Conservation (phyloP, 148 eudicot genomes). For the Selenicereus undatus region DNA sequence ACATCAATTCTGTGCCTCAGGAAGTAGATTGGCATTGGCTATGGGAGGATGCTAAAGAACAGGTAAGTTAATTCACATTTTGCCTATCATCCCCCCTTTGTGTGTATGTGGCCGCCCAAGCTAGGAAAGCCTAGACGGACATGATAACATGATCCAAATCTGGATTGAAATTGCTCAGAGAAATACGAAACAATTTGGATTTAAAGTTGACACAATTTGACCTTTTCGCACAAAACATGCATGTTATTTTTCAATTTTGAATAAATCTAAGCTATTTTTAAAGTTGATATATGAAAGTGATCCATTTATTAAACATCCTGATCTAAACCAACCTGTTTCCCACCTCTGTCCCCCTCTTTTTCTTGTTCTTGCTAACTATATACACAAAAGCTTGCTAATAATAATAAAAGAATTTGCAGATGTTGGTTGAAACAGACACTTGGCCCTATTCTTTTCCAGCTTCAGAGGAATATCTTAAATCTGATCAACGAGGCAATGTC, state of each 20-base stretch:
- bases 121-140: too few species aligned
- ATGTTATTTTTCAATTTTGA: too few species aligned
- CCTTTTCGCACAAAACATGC: too few species aligned
- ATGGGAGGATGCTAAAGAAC: conserved; percentile 79
- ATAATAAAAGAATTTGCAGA: conserved; percentile 12
- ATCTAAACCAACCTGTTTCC: too few species aligned
- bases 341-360: neutral
- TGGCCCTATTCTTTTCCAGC: conserved; percentile 39
- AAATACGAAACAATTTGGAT: too few species aligned
- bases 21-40: conserved; percentile 46
- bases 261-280: too few species aligned
- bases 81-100: neutral
- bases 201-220: too few species aligned
- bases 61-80: conserved; percentile 38
- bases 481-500: conserved; percentile 31
- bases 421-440: conserved; percentile 28
- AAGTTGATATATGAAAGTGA: too few species aligned
- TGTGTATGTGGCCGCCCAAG: too few species aligned
- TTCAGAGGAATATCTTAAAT: conserved; percentile 31
- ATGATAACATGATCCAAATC: too few species aligned
- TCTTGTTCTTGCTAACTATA: neutral
- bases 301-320: too few species aligned
- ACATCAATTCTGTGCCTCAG: conserved; percentile 49
- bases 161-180: too few species aligned
- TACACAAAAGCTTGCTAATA: neutral